Conservation (phyloP, 306 rosid species). For the Pyrus bretschneideri region DNA sequence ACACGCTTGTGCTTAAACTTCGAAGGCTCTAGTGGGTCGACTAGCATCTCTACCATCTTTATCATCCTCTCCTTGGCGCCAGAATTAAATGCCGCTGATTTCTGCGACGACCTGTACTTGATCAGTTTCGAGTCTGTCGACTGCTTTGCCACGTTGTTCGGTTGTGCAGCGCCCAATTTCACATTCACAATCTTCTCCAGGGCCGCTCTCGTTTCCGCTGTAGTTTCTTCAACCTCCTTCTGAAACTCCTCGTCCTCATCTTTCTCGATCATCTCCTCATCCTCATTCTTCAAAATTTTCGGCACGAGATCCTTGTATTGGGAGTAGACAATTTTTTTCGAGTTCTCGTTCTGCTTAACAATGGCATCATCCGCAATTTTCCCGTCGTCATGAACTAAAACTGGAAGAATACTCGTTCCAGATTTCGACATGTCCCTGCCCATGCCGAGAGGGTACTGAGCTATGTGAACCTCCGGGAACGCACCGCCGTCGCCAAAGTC, state of each 20-base stretch:
- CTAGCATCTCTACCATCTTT: slow-evolving; percentile 87
- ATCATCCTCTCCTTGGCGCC: slow-evolving; percentile 87
- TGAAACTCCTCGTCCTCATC: slow-evolving; percentile 48
- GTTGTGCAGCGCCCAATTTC: slow-evolving; percentile 76
- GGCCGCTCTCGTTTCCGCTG: slow-evolving; percentile 63
- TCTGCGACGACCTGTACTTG: slow-evolving; percentile 82
- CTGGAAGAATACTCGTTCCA: slow-evolving; percentile 61
- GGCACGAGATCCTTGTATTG: slow-evolving; percentile 74
- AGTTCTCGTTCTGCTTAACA: slow-evolving; percentile 74
- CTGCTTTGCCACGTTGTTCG: slow-evolving; percentile 71
- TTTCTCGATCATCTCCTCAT: slow-evolving; percentile 26
- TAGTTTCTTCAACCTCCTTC: slow-evolving; percentile 68
- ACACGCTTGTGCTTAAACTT: slow-evolving; percentile 93
- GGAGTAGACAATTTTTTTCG: slow-evolving; percentile 66
- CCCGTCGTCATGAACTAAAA: slow-evolving; percentile 73
- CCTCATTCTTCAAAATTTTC: slow-evolving; percentile 53
- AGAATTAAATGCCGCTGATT: slow-evolving; percentile 68
- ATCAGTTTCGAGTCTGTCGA: slow-evolving; percentile 60
- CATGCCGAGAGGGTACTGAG: slow-evolving; percentile 84
- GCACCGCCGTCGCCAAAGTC: slow-evolving; percentile 93
- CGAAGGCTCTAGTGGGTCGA: slow-evolving; percentile 89
- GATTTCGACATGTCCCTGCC: slow-evolving; percentile 62
- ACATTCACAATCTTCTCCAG: slow-evolving; percentile 83
- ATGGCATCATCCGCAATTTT: slow-evolving; percentile 82
- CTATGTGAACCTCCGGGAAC: slow-evolving; percentile 81